A percentile compares a stretch with the other conserved stretches of the same genome.
phyloP scores from a whole-genome alignment of 441 rosid genomes.

The Sinapis alba region DNA sequence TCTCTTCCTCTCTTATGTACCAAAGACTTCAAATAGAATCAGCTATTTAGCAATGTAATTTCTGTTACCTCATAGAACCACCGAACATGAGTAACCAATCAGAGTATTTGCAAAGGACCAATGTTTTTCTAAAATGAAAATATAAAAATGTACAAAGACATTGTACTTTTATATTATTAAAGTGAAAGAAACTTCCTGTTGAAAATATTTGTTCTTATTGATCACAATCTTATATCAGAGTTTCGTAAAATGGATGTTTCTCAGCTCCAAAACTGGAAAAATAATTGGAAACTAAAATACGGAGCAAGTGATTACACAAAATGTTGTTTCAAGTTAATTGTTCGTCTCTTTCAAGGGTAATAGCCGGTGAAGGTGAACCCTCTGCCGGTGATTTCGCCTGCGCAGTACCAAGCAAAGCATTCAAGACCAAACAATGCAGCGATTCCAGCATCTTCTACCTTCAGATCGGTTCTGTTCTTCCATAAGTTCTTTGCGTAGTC shows the following conservation, averaged over 20 bases:
- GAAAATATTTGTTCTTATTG: slow-evolving; percentile 32
- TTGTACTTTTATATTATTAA: too few species aligned
- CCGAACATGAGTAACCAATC: too few species aligned
- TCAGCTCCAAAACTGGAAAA: slow-evolving; percentile 34
- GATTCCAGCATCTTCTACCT: too few species aligned
- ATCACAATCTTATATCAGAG: slow-evolving; percentile 24
- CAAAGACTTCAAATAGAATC: background rate
- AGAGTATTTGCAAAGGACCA: too few species aligned
- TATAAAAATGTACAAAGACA: background rate
- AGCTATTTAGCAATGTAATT: background rate
- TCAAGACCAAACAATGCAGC: slow-evolving; percentile 83
- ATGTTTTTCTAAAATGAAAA: too few species aligned
- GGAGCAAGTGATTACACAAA: slow-evolving; percentile 24
- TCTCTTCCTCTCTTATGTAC: background rate
- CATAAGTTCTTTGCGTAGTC: too few species aligned
- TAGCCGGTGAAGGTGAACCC: slow-evolving; percentile 59
- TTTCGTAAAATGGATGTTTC: slow-evolving; percentile 32
- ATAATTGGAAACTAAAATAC: slow-evolving; percentile 22
- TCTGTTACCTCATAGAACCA: too few species aligned
- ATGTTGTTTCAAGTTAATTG: slow-evolving; percentile 2
- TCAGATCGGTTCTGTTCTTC: too few species aligned
- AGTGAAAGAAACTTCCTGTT: slow-evolving; percentile 21
- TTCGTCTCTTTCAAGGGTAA: slow-evolving; percentile 36
- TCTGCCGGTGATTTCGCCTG: slow-evolving; percentile 70
- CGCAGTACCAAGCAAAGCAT: slow-evolving; percentile 82